Evolutionary conservation across 1,284 basidiomycete species (phyloP).

Genomic region (Anthracocystis walkeri): DNA sequence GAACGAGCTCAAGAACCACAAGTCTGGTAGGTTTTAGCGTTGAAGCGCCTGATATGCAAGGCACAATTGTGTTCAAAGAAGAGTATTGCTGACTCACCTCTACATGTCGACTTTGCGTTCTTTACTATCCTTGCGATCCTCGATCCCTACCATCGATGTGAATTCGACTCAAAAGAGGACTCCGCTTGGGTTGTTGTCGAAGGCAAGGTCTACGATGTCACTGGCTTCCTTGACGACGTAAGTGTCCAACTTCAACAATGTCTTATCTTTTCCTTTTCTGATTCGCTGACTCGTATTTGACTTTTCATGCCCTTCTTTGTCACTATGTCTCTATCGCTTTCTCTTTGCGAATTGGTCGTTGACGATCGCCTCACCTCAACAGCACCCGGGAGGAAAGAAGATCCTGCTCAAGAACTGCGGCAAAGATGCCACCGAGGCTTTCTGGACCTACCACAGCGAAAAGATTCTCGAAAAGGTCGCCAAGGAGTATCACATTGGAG

Average conservation of each 20-base stretch:
- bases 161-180: slow-evolving; percentile 44
- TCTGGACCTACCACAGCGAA: slow-evolving; percentile 66
- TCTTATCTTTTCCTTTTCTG: neutral
- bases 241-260: slow-evolving; percentile 3
- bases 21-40: slow-evolving; percentile 45
- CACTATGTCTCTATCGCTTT: neutral
- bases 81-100: slow-evolving; percentile 5
- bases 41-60: too few species aligned
- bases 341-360: too few species aligned
- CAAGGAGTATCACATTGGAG: slow-evolving; percentile 60
- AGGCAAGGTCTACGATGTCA: slow-evolving; percentile 68
- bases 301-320: neutral
- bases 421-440: slow-evolving; percentile 67
- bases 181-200: slow-evolving; percentile 68
- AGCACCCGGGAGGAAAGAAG: slow-evolving; percentile 69
- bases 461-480: slow-evolving; percentile 64
- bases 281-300: neutral
- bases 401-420: slow-evolving; percentile 68
- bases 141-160: too few species aligned
- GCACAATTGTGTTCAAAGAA: neutral
- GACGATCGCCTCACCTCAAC: neutral
- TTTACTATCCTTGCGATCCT: too few species aligned
- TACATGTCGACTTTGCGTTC: too few species aligned
- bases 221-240: slow-evolving; percentile 67
- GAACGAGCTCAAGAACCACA: slow-evolving; percentile 64